These are phyloP conservation scores for Rusavskia elegans DNA, from an alignment of 495 filamentous ascomycete genomes.

Conservation along the genomic window DNA sequence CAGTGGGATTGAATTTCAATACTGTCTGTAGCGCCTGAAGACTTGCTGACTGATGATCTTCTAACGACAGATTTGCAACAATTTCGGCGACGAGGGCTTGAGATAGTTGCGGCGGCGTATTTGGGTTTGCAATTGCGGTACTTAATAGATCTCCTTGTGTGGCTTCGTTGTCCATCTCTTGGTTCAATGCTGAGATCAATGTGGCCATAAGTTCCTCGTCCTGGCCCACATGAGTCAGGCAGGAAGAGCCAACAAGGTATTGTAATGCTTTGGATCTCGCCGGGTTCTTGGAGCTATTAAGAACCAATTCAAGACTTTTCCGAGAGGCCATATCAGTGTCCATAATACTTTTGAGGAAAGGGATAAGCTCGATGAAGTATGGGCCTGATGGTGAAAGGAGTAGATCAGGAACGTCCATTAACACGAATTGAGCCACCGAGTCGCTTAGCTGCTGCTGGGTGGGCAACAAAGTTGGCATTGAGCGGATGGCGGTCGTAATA, in stretches of 20 bases:
- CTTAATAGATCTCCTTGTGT: conserved; percentile 21
- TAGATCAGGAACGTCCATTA: conserved; percentile 31
- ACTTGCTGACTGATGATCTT: conserved; percentile 11
- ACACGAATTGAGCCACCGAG: conserved; percentile 24
- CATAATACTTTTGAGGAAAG: conserved; percentile 4
- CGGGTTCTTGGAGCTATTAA: conserved; percentile 13
- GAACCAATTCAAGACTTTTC: conserved; percentile 11
- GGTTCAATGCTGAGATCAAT: conserved; percentile 9
- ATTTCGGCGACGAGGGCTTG: conserved; percentile 26
- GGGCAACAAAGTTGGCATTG: conserved; percentile 21
- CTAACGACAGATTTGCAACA: conserved; percentile 18
- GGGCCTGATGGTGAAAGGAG: conserved; percentile 38
- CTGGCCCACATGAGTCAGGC: background rate
- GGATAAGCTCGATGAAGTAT: conserved; percentile 23
- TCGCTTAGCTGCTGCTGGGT: conserved; percentile 8
- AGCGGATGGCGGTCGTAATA: conserved; percentile 32
- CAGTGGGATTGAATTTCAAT: conserved; percentile 11
- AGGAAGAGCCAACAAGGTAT: conserved; percentile 16
- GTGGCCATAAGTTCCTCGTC: conserved; percentile 1
- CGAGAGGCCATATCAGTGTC: conserved; percentile 16
- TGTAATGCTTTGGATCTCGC: conserved; percentile 15
- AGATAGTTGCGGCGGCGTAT: conserved; percentile 24
- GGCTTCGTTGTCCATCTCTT: conserved; percentile 11
- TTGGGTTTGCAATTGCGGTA: conserved; percentile 28
- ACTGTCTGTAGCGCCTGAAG: conserved; percentile 21